Evolutionary conservation across 1,284 basidiomycete species (phyloP).

Genomic region (Hypsizygus ulmarius): DNA sequence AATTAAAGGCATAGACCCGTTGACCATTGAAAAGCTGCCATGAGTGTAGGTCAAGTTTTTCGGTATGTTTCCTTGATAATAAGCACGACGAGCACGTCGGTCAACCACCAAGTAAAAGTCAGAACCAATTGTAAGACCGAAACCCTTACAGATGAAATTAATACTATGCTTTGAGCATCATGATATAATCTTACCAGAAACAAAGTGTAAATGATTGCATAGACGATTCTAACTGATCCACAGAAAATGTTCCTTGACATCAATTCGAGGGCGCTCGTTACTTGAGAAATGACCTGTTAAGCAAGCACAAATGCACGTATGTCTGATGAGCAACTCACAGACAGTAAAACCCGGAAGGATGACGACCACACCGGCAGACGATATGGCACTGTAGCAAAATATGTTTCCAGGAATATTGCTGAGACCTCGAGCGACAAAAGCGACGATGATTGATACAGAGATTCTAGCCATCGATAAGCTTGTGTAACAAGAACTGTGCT

Average conservation of each 20-base stretch:
- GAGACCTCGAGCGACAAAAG: conserved; percentile 74
- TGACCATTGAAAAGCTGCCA: conserved; percentile 61
- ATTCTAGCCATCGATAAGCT: conserved; percentile 48
- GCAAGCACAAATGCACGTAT: background rate
- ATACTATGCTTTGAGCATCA: background rate
- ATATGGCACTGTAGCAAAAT: conserved; percentile 84
- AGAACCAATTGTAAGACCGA: conserved; percentile 82
- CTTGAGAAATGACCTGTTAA: conserved; percentile 37
- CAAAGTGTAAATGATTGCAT: conserved; percentile 84
- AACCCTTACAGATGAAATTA: conserved; percentile 52
- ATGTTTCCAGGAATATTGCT: conserved; percentile 64
- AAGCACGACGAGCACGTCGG: conserved; percentile 53
- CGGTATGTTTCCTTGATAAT: conserved; percentile 43
- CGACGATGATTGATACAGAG: conserved; percentile 77
- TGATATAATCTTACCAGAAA: conserved; percentile 56
- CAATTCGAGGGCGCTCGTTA: conserved; percentile 79
- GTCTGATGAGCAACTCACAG: conserved; percentile 41
- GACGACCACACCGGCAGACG: conserved; percentile 77
- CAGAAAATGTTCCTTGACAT: conserved; percentile 82
- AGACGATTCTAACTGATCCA: conserved; percentile 85
- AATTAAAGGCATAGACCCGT: conserved; percentile 46
- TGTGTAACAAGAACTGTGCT: background rate
- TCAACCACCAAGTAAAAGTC: conserved; percentile 82
- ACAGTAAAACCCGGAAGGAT: conserved; percentile 81
- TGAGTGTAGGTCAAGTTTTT: conserved; percentile 48